These are phyloP conservation scores for Tylopilus plumbeoviolaceoides DNA, from an alignment of 768 basidiomycete genomes.

Conservation along the genomic window DNA sequence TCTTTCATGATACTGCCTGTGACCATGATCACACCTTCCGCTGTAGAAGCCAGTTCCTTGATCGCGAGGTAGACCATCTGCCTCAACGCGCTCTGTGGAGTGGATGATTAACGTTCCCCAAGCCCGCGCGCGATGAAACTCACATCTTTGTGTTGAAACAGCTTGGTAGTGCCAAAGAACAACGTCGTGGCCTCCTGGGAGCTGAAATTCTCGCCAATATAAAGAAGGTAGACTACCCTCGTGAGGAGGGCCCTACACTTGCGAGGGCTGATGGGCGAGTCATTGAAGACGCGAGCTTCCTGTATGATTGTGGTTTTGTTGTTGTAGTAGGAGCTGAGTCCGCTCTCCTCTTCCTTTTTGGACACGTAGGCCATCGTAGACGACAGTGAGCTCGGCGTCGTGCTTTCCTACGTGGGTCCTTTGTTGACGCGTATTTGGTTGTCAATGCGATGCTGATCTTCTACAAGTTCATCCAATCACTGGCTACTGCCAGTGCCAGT, in stretches of 20 bases:
- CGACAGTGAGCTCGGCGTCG: constrained; percentile 28
- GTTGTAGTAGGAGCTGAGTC: constrained; percentile 88
- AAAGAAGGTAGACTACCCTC: constrained; percentile 92
- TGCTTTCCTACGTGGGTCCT: constrained; percentile 18
- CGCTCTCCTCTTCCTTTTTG: constrained; percentile 96
- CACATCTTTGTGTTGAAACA: constrained; percentile 99
- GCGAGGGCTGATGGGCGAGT: constrained; percentile 95
- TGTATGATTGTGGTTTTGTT: constrained; percentile 99
- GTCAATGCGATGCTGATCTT: neutral
- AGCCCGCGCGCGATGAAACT: constrained; percentile 32
- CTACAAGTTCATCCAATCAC: too few species aligned
- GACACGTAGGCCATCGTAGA: constrained; percentile 73
- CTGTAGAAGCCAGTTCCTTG: constrained; percentile 93
- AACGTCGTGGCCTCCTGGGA: constrained; percentile 96
- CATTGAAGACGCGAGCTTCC: constrained; percentile 98
- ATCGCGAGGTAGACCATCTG: constrained; percentile 99
- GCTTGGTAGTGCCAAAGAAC: constrained; percentile 98
- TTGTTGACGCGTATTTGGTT: constrained; percentile 26
- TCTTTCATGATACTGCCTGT: constrained; percentile 99
- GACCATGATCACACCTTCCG: constrained; percentile 99
- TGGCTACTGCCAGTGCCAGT: too few species aligned
- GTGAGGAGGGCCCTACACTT: constrained; percentile 96
- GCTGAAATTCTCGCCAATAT: constrained; percentile 91
- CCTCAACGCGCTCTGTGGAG: constrained; percentile 77
- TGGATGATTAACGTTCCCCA: constrained; percentile 6